Percentiles rank a stretch among this genome's conserved stretches.
phyloP scores from a whole-genome alignment of 345 rosid genomes.

The Pistacia atlantica region DNA sequence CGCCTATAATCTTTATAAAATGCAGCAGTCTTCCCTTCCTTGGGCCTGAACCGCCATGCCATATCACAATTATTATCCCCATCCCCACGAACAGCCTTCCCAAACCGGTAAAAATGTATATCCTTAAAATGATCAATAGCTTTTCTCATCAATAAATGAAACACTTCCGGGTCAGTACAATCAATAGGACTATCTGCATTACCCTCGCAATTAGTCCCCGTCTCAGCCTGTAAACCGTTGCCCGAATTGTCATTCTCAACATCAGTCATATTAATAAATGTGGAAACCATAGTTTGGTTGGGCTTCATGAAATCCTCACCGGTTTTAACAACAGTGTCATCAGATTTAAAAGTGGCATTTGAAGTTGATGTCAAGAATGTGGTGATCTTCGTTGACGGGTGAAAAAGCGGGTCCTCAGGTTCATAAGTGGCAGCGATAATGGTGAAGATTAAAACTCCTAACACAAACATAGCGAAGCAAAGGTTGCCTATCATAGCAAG shows the following conservation, averaged over 20 bases:
- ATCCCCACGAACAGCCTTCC: slow-evolving; percentile 66
- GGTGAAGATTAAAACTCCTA: slow-evolving; percentile 83
- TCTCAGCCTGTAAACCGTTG: slow-evolving; percentile 9
- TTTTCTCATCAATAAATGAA: slow-evolving; percentile 81
- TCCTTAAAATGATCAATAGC: slow-evolving; percentile 82
- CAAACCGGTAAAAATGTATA: slow-evolving; percentile 84
- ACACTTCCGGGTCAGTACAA: slow-evolving; percentile 84
- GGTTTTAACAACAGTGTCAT: slow-evolving; percentile 67
- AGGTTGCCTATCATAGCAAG: slow-evolving; percentile 82
- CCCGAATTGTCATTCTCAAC: slow-evolving; percentile 36
- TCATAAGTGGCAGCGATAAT: slow-evolving; percentile 90
- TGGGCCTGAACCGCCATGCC: slow-evolving; percentile 98
- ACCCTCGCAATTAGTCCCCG: slow-evolving; percentile 41
- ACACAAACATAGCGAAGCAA: slow-evolving; percentile 79
- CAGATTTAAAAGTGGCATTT: slow-evolving; percentile 79
- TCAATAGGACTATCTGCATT: slow-evolving; percentile 49
- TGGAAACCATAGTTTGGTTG: slow-evolving; percentile 68
- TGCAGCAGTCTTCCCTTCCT: slow-evolving; percentile 81
- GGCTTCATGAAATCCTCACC: slow-evolving; percentile 88
- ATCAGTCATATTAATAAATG: slow-evolving; percentile 67
- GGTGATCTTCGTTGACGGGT: slow-evolving; percentile 77
- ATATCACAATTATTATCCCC: slow-evolving; percentile 69
- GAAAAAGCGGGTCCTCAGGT: slow-evolving; percentile 88
- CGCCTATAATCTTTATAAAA: slow-evolving; percentile 92
- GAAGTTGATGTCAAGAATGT: slow-evolving; percentile 77